Base-by-base conservation (phyloP, 2,329 filamentous ascomycete genomes). In the Botrytis paeoniae region DNA sequence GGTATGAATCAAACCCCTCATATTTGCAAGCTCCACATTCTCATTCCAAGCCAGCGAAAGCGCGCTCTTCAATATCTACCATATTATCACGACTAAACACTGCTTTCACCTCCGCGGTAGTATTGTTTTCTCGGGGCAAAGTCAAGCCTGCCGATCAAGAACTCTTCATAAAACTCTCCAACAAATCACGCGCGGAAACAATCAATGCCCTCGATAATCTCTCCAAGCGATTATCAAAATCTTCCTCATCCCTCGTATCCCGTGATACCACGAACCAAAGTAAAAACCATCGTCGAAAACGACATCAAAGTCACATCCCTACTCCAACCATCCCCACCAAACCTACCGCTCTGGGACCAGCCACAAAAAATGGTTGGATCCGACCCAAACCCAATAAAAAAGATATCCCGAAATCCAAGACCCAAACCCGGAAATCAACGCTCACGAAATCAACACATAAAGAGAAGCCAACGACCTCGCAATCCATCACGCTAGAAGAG, bases 201-300 rank as follows among this genome's bases (percentile, higher is more conserved):
- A 82, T 88, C 74, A 81, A 81, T 72, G 82, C 86, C 12, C 87
- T 88, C 71, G 82, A 85, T 69, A 81, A 82, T 25, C 80, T 88
- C 39, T 87, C 86, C 2, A 66, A 74, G 73, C 77, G 79, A 51
- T 65, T 82, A 78, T 77, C 79, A 80, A 43, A 77, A 65, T 78
- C 79, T 59, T 76, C 78, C 5, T 72, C 78, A 2, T 72, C 71
- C 4, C 57, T 61, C 14, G 22, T 16, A 61, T 48, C 29, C 12
- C 51, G 10, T 61, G 48, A 41, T 43, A 12, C n/a, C 43, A 12
- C 8, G n/a, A 69, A 7, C 18, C 39, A 16, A 14, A 43, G 29
- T 16, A 69, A 54, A 9, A 12, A 6, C 41, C 20, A n/a, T 54
- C 60, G 32, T 48, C 60, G 29, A 51, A 61, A 48, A 41, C 25